phyloP scores from a whole-genome alignment of 108 stramenopile species.

The Cyclotella kingstonii region DNA sequence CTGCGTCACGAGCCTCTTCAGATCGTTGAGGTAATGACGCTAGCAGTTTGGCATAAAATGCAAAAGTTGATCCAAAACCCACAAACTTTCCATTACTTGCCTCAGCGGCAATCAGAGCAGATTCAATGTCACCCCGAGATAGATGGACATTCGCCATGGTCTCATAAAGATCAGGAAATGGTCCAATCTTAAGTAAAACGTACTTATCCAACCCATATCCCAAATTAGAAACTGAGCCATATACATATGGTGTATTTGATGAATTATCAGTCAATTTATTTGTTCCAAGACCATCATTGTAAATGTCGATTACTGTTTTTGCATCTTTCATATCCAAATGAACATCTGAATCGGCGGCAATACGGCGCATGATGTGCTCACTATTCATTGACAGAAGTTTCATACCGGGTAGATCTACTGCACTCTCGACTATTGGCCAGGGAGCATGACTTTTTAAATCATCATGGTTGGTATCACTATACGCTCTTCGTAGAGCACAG shows the following conservation, averaged over 20 bases:
- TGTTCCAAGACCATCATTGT: conserved; percentile 63
- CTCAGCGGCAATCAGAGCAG: conserved; percentile 81
- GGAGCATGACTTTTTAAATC: conserved; percentile 50
- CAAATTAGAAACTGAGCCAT: conserved; percentile 62
- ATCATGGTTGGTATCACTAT: conserved; percentile 56
- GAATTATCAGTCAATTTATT: conserved; percentile 42
- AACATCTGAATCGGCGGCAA: conserved; percentile 71
- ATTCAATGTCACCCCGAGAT: conserved; percentile 52
- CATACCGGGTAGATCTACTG: conserved; percentile 60
- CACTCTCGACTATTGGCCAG: conserved; percentile 80
- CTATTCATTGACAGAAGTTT: conserved; percentile 64
- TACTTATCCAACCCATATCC: conserved; percentile 86
- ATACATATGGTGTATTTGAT: conserved; percentile 59
- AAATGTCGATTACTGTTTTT: conserved; percentile 46
- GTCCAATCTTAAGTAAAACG: conserved; percentile 69
- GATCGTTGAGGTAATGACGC: conserved; percentile 47
- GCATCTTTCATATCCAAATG: conserved; percentile 28
- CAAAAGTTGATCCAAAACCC: conserved; percentile 76
- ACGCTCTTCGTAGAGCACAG: conserved; percentile 71
- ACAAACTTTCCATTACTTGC: conserved; percentile 70
- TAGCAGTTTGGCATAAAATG: conserved; percentile 70
- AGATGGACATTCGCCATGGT: conserved; percentile 60
- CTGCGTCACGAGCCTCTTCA: conserved; percentile 78
- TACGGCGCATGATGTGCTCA: conserved; percentile 80
- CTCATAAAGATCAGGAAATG: conserved; percentile 81